phyloP scores from a whole-genome alignment of 1,284 basidiomycete species.

The Apiotrichum montevideense region DNA sequence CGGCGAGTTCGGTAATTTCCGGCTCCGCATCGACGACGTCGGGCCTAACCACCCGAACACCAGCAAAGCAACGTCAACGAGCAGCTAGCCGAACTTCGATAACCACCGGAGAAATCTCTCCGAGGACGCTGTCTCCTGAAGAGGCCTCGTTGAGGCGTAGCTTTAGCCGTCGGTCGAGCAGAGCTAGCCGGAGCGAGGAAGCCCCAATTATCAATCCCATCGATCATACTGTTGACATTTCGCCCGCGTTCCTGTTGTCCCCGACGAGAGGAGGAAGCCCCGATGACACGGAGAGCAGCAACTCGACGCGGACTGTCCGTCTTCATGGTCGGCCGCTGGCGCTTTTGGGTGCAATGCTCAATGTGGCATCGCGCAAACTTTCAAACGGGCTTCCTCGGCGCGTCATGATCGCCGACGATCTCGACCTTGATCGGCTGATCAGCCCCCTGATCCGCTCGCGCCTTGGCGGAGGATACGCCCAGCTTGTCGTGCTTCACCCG shows the following conservation, averaged over 20 bases:
- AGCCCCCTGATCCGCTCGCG: conserved; percentile 16
- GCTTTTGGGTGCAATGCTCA: conserved; percentile 33
- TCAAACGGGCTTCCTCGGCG: conserved; percentile 10
- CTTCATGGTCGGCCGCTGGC: conserved; percentile 36
- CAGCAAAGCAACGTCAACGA: neutral
- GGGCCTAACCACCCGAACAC: neutral
- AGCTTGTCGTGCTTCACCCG: conserved; percentile 35
- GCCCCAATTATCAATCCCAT: conserved; percentile 6
- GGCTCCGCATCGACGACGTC: neutral
- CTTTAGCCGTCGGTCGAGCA: neutral
- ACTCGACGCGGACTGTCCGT: conserved; percentile 20
- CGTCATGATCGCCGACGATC: conserved; percentile 19
- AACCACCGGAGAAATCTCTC: neutral
- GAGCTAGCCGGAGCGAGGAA: neutral
- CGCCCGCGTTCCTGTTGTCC: conserved; percentile 3
- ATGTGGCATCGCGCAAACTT: conserved; percentile 28
- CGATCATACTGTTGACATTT: conserved; percentile 29
- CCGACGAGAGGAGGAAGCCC: neutral
- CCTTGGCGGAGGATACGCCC: conserved; percentile 28
- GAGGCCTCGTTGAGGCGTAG: neutral
- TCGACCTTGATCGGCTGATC: conserved; percentile 27
- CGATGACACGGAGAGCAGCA: too few species aligned
- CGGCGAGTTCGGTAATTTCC: neutral
- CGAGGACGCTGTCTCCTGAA: neutral
- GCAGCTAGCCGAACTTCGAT: neutral